Evolutionary conservation across 2,329 filamentous ascomycete genomes (phyloP), one percentile per base, ranked within the genome.

Genomic region (Epichloe festucae): DNA sequence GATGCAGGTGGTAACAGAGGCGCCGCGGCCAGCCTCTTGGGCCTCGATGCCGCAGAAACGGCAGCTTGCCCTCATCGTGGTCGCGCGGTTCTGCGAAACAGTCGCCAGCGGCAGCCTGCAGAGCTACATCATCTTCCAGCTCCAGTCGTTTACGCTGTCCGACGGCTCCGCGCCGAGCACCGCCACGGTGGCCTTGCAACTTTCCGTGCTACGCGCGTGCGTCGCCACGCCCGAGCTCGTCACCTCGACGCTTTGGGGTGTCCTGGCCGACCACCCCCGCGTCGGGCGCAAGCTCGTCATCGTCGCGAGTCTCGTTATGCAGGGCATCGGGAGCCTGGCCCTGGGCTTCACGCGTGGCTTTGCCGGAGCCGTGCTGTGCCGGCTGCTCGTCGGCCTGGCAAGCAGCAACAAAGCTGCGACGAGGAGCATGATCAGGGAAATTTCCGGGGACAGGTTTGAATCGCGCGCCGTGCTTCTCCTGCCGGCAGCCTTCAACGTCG

Each of bases 401-500:
- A 44, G 15, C 17, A 17, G 42, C 42, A 44, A 21, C 42, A 44
- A 44, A 17, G 15, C 42, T 21, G 42, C 42, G 3, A 11, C 10
- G 31, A 10, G 10, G 31, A 31, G 31, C n/a, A 31, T 31, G 31
- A 31, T 31, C 31, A 31, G 31, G 27, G 31, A 31, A 10, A 31
- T 31, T 31, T 4, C 8, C 8, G 31, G 31, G 31, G 31, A 31
- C 31, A 31, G 31, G 31, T 31, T 31, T 11, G 31, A 31, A 10
- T 31, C 31, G 10, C 31, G 31, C 10, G 81, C 82, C 0, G 91
- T 90, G 60, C 81, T 83, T 58, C 82, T 81, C 64, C 87, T 90
- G 57, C 84, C 85, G 17, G 87, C 91, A 63, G 73, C 77, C 0
- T 82, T 82, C 15, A 90, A 90, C 58, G 49, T 90, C 5, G 87